phyloP scores from a whole-genome alignment of 441 rosid genomes.

The Populus hybrid region DNA sequence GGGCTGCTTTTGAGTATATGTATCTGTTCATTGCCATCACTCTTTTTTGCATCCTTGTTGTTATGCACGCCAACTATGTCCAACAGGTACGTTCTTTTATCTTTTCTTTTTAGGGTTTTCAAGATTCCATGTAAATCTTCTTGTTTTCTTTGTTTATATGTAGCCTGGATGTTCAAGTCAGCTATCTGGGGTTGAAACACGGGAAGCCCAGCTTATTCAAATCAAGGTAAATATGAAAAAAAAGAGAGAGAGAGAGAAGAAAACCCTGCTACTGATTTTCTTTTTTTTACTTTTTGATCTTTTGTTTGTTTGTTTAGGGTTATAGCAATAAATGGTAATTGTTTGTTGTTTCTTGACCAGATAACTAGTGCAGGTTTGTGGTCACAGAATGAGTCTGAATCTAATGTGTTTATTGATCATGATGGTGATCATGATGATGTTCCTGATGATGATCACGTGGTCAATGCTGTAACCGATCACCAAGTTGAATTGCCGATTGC shows the following conservation, averaged over 20 bases:
- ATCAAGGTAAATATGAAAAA: slow-evolving; percentile 51
- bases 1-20: slow-evolving; percentile 81
- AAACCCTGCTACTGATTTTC: neutral
- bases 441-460: slow-evolving; percentile 28
- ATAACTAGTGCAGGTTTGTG: slow-evolving; percentile 90
- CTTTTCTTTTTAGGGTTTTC: neutral
- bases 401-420: neutral
- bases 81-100: slow-evolving; percentile 62
- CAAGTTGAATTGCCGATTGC: slow-evolving; percentile 41
- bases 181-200: slow-evolving; percentile 59
- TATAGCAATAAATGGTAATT: neutral
- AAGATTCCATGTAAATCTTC: neutral
- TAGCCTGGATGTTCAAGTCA: slow-evolving; percentile 97
- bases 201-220: slow-evolving; percentile 72
- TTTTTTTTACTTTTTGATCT: neutral
- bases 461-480: slow-evolving; percentile 30
- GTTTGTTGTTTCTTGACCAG: slow-evolving; percentile 42
- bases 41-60: slow-evolving; percentile 83
- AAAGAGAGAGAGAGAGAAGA: too few species aligned
- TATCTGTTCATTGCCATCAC: slow-evolving; percentile 77
- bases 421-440: neutral
- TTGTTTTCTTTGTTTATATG: slow-evolving; percentile 14
- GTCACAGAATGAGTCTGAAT: slow-evolving; percentile 58
- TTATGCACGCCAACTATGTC: slow-evolving; percentile 99
- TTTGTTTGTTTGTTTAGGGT: neutral